These are phyloP conservation scores for Prunus fruticosa DNA, from an alignment of 306 rosid genomes.

Conservation along the genomic window DNA sequence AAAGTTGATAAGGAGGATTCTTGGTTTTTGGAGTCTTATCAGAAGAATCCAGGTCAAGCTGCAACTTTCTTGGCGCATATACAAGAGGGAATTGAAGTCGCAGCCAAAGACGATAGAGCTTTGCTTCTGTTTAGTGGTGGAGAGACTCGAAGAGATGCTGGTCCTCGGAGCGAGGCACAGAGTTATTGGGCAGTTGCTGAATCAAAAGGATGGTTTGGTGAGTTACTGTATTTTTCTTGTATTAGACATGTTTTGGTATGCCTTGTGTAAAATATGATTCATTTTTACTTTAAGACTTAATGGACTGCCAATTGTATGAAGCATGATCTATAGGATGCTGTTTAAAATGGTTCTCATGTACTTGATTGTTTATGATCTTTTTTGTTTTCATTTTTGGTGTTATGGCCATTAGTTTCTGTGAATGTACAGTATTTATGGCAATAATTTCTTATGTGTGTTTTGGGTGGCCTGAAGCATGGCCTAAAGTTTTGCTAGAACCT, in stretches of 20 bases:
- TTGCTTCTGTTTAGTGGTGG: constrained; percentile 91
- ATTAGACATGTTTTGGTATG: neutral
- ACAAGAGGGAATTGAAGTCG: constrained; percentile 53
- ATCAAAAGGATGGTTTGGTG: constrained; percentile 84
- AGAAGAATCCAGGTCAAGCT: constrained; percentile 91
- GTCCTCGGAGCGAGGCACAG: constrained; percentile 96
- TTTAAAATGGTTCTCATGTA: neutral
- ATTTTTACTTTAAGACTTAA: neutral
- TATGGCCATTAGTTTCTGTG: too few species aligned
- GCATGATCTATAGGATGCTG: neutral
- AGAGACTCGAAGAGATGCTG: constrained; percentile 85
- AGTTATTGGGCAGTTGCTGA: constrained; percentile 96
- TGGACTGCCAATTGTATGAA: neutral
- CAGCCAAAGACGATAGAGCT: constrained; percentile 56
- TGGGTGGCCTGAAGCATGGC: neutral
- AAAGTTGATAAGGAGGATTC: constrained; percentile 83
- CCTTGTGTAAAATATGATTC: neutral
- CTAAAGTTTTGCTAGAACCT: neutral
- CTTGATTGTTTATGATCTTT: neutral
- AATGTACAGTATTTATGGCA: neutral
- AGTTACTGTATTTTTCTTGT: constrained; percentile 25
- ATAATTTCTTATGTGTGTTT: neutral
- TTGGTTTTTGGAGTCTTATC: constrained; percentile 92
- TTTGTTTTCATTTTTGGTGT: neutral
- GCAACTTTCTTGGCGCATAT: constrained; percentile 73